Base-by-base conservation (phyloP, 345 rosid species). In the Acer negundo region DNA sequence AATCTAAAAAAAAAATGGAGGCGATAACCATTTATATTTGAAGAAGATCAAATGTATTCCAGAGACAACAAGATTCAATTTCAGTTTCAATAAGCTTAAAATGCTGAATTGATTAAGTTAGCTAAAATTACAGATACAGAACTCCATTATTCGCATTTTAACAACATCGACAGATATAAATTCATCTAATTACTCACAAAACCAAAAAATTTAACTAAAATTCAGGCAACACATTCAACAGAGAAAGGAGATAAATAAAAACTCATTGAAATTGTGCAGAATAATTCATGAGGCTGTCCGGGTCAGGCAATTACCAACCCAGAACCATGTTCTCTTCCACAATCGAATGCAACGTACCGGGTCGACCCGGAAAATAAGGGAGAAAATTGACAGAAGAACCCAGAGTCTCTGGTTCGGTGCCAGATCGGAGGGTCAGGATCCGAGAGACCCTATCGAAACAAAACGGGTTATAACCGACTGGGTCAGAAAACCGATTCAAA, bases 401-500 rank as follows among this genome's bases (percentile, higher is more conserved):
- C 42, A 4, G 13, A 53, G 12, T 35, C 24, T 10, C 56, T 7
- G 55, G 19, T 53, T 38, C 55, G 40, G 17, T 22, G 69, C 73
- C 59, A 13, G 20, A 16, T 26, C 15, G 79, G 58, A 46, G 61
- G 28, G 67, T 3, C 28, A 62, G 2, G 49, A 77, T 69, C 75
- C 75, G 63, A 70, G 11, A 46, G 63, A 47, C 51, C 80, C 75
- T 62, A 31, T 26, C 56, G 67, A 10, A 1, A 7, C 3, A 9
- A 61, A 46, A 42, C 75, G 75, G 80, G 80, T 75, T 31, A 66
- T 47, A 66, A 31, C 55, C 51, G 42, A 58, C 22, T 73, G 81
- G 81, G 81, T 80, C 79, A 55, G 26, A 42, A 7, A 70, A 44
- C 82, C 79, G 66, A 76, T 63, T 70, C 71, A 15, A 42, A 46